Evolutionary conservation across 2,329 filamentous ascomycete genomes (phyloP), one percentile per base, ranked within the genome.

Genomic region (Rhexocercosporidium sp.): DNA sequence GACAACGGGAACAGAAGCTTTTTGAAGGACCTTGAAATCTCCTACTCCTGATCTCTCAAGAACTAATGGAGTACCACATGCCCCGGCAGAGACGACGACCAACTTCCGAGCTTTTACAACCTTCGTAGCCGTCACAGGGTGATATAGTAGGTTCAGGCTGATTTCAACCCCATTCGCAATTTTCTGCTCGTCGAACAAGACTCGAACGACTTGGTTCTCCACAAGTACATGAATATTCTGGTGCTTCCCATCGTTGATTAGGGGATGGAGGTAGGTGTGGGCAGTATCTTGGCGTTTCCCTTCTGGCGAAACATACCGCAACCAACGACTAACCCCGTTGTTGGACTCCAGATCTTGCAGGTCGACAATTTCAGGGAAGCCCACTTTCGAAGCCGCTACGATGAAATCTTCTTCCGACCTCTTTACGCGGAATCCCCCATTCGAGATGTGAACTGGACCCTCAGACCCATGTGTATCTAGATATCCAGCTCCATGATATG

Each of bases 31-130:
- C 0, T 81, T 77, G 1, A 80, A 76, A 46, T 79, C 77, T 18
- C 86, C 87, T 1, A 90, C 69, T 6, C 88, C 88, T 0, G 88
- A 90, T 29, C 88, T 79, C 74, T 90, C 86, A 0, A 90, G 81
- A 0, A 90, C 79, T 34, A 66, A 61, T n/a, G 71, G 68, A 34
- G 68, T 74, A 9, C 77, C 78, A 3, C 65, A 70, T 16, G 75
- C 73, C 47, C 73, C 75, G 25, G 74, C 73, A n/a, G 81, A 79
- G 11, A 81, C 75, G 3, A 84, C 76, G 11, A 89, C 85, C 37
- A 87, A 75, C 76, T 84, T 87, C 7, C 80, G 79, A 5, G 87
- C 86, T 20, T 39, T 62, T 14, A 62, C 9, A 8, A 53, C 18
- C 12, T 5, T 20, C 6, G 22, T 16, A 6, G 8, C 7, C 11